Conservation (phyloP, 2,329 filamentous ascomycete genomes). For the Talaromyces amestolkiae region DNA sequence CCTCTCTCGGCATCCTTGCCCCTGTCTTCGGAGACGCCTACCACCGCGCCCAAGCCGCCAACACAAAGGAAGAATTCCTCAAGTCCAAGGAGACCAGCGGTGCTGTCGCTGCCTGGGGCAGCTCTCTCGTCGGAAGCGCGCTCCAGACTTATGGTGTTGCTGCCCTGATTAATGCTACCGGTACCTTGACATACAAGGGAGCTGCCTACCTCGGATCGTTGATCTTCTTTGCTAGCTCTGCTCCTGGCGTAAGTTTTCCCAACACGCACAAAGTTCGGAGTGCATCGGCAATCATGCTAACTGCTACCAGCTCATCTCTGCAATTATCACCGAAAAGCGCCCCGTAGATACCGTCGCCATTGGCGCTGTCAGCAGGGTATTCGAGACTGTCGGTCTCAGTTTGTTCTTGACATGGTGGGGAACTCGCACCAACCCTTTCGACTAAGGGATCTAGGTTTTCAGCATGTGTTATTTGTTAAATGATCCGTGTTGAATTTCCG, state of each 20-base stretch:
- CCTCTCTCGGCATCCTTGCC: conserved; percentile 80
- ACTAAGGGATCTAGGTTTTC: conserved; percentile 52
- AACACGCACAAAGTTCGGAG: neutral
- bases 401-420: conserved; percentile 97
- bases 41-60: conserved; percentile 83
- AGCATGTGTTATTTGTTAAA: conserved; percentile 2
- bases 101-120: conserved; percentile 85
- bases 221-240: conserved; percentile 88
- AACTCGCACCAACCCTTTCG: conserved; percentile 88
- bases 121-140: conserved; percentile 81
- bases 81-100: conserved; percentile 87
- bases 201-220: conserved; percentile 87
- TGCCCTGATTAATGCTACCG: conserved; percentile 89
- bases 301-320: conserved; percentile 69
- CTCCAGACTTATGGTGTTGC: conserved; percentile 87
- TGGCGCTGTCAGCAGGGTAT: conserved; percentile 75
- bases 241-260: conserved; percentile 68
- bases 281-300: neutral
- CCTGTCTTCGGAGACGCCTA: conserved; percentile 94
- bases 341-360: conserved; percentile 87
- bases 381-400: conserved; percentile 90
- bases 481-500: neutral
- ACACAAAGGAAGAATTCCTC: conserved; percentile 95
- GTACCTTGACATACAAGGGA: conserved; percentile 94
- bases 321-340: conserved; percentile 87